These are phyloP conservation scores for Nephelium lappaceum DNA, from an alignment of 345 rosid genomes.

Conservation along the genomic window DNA sequence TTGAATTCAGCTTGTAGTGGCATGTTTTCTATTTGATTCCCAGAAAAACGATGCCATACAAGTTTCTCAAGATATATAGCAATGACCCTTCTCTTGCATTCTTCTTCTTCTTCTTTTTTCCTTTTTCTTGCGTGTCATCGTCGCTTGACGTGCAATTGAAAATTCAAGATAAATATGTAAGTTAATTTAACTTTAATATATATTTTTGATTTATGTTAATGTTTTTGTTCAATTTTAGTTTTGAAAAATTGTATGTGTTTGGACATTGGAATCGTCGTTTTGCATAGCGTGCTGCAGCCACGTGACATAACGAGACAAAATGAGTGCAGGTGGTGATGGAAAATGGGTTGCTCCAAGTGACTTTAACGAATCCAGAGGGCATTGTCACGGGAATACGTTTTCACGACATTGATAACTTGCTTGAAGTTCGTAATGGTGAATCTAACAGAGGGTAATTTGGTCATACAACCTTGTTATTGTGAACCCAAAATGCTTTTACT, in stretches of 20 bases:
- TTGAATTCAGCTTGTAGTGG: background rate
- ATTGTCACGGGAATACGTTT: slow-evolving; percentile 69
- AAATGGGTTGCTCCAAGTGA: slow-evolving; percentile 71
- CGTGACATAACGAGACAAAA: background rate
- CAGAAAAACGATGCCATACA: background rate
- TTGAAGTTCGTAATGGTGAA: slow-evolving; percentile 78
- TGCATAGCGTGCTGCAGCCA: background rate
- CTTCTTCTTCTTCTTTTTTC: background rate
- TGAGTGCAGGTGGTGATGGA: slow-evolving; percentile 74
- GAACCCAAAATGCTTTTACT: too few species aligned
- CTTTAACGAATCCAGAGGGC: slow-evolving; percentile 75
- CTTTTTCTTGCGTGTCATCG: too few species aligned
- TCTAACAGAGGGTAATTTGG: slow-evolving; percentile 66
- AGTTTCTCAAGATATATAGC: background rate
- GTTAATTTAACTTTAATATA: background rate
- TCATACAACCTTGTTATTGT: too few species aligned
- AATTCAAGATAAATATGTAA: slow-evolving; percentile 38
- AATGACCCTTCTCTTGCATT: background rate
- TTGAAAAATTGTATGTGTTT: background rate
- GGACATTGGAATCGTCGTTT: background rate
- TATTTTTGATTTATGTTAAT: background rate
- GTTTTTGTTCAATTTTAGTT: slow-evolving; percentile 18
- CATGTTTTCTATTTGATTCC: background rate
- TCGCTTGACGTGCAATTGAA: slow-evolving; percentile 26
- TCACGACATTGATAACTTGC: slow-evolving; percentile 73